Percentiles rank a stretch among this genome's conserved stretches.
phyloP scores from a whole-genome alignment of 345 rosid genomes.

The Geranium brycei region DNA sequence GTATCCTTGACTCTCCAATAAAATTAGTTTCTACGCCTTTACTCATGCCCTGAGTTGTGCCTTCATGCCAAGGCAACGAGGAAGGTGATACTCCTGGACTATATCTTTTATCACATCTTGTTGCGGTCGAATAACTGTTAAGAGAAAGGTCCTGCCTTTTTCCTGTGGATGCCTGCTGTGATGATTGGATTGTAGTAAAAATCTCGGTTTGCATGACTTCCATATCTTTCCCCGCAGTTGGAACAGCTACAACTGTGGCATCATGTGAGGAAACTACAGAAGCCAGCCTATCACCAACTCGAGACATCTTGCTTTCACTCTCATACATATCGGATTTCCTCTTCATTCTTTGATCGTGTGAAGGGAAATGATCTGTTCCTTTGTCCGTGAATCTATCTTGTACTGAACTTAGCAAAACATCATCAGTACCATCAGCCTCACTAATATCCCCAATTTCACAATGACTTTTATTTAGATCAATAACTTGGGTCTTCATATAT shows the following conservation, averaged over 20 bases:
- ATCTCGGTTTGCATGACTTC: slow-evolving; percentile 17
- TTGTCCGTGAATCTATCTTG: slow-evolving; percentile 17
- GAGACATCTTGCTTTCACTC: slow-evolving; percentile 40
- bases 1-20: slow-evolving; percentile 20
- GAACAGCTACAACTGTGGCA: slow-evolving; percentile 22
- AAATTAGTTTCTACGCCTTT: slow-evolving; percentile 24
- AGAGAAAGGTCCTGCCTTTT: slow-evolving; percentile 33
- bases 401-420: slow-evolving; percentile 13
- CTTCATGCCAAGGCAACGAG: slow-evolving; percentile 20
- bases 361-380: slow-evolving; percentile 25
- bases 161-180: slow-evolving; percentile 22
- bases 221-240: slow-evolving; percentile 16
- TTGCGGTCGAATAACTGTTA: slow-evolving; percentile 23
- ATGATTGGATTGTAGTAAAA: slow-evolving; percentile 14
- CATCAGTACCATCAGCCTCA: slow-evolving; percentile 13
- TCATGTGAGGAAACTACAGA: slow-evolving; percentile 19
- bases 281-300: slow-evolving; percentile 20
- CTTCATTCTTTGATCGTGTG: slow-evolving; percentile 29
- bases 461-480: slow-evolving; percentile 25
- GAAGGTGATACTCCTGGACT: slow-evolving; percentile 15
- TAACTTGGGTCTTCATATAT: slow-evolving; percentile 25
- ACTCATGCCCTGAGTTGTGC: slow-evolving; percentile 17
- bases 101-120: slow-evolving; percentile 20
- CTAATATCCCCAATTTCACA: slow-evolving; percentile 17
- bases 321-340: slow-evolving; percentile 23